Evolutionary conservation across 2,329 filamentous ascomycete species (phyloP).

Genomic region (Orbilia quercus): DNA sequence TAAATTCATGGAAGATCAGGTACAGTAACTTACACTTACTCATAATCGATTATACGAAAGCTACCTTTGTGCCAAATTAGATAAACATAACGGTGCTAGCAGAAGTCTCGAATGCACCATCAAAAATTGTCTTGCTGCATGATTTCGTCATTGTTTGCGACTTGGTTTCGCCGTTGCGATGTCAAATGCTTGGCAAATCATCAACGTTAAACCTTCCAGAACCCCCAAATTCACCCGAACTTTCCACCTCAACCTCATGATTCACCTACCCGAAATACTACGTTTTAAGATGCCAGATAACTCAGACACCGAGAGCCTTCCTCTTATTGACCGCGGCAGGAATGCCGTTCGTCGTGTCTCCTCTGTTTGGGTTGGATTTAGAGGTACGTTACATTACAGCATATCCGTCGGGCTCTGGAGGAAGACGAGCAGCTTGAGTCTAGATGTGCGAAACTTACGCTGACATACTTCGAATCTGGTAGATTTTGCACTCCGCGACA

Average conservation of each 20-base stretch:
- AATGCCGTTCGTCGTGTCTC: slow-evolving; percentile 36
- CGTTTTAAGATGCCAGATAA: slow-evolving; percentile 20
- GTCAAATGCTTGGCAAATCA: neutral
- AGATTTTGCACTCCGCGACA: slow-evolving; percentile 79
- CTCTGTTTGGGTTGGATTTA: slow-evolving; percentile 43
- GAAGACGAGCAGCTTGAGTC: too few relatives aligned
- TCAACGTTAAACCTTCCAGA: neutral
- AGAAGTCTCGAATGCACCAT: too few relatives aligned
- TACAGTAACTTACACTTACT: too few relatives aligned
- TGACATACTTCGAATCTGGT: slow-evolving; percentile 69
- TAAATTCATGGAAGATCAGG: too few relatives aligned
- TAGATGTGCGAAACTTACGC: neutral
- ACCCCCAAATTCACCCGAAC: slow-evolving; percentile 30
- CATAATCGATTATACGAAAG: too few relatives aligned
- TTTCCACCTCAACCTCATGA: slow-evolving; percentile 24
- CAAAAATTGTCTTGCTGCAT: slow-evolving; percentile 4
- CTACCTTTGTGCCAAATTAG: too few relatives aligned
- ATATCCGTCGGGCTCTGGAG: neutral
- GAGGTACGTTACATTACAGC: slow-evolving; percentile 18
- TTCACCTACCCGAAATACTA: slow-evolving; percentile 4
- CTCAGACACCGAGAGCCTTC: slow-evolving; percentile 28
- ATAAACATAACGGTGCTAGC: neutral
- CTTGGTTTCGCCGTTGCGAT: neutral
- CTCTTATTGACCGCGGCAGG: slow-evolving; percentile 41
- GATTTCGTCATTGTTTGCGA: slow-evolving; percentile 7